Conservation (phyloP, 108 stramenopile species). For the Nannochloropsis salina region DNA sequence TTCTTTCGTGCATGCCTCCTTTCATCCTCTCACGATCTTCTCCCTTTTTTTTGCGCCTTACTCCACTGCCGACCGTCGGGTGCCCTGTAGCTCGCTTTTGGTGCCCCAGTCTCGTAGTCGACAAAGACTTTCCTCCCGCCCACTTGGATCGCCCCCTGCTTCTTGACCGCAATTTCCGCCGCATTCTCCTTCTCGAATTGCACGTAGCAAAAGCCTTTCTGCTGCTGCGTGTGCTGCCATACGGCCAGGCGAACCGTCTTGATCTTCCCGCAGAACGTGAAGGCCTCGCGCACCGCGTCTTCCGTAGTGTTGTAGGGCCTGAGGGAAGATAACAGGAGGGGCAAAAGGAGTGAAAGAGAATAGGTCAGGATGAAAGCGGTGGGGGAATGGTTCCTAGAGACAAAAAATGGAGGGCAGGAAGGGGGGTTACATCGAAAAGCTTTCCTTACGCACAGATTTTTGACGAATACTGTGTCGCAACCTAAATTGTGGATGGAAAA, state of each 20-base stretch:
- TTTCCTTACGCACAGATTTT: slow-evolving; percentile 60
- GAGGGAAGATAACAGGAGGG: background rate
- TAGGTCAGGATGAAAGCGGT: background rate
- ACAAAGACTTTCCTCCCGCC: slow-evolving; percentile 36
- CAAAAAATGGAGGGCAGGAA: background rate
- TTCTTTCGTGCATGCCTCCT: no score
- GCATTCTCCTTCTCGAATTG: slow-evolving; percentile 49
- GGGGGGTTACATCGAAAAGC: background rate
- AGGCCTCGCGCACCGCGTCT: slow-evolving; percentile 63
- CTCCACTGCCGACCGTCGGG: slow-evolving; percentile 45
- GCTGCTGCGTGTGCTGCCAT: slow-evolving; percentile 56
- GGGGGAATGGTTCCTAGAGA: background rate
- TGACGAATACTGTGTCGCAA: slow-evolving; percentile 73
- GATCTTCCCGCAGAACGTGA: slow-evolving; percentile 52
- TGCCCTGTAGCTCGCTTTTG: slow-evolving; percentile 44
- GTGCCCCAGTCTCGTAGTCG: slow-evolving; percentile 51
- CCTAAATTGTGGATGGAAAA: slow-evolving; percentile 52
- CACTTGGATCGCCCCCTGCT: slow-evolving; percentile 37
- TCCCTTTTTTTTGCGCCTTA: background rate
- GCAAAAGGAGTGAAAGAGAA: background rate
- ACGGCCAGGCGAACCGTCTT: slow-evolving; percentile 51
- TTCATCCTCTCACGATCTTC: background rate
- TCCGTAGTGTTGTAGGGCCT: slow-evolving; percentile 73
- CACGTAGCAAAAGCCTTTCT: slow-evolving; percentile 62
- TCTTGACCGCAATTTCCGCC: slow-evolving; percentile 53